phyloP scores from a whole-genome alignment of 1,284 basidiomycete genomes.

The Ustilago trichophora region DNA sequence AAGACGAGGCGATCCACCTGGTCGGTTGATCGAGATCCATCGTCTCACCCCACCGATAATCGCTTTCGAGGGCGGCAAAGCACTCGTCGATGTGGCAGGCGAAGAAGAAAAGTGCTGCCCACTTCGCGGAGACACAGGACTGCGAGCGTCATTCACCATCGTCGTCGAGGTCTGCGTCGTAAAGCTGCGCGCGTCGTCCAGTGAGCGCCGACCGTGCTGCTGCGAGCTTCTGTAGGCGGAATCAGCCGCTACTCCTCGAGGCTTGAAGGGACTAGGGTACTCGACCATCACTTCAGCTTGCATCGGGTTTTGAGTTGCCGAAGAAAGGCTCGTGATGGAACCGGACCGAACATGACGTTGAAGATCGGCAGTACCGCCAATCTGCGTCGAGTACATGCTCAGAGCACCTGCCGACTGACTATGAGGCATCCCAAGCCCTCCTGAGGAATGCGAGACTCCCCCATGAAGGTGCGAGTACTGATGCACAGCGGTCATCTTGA shows the following conservation, averaged over 20 bases:
- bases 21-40: constrained; percentile 56
- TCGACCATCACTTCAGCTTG: constrained; percentile 26
- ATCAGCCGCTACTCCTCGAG: constrained; percentile 14
- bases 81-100: constrained; percentile 4
- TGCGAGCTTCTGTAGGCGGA: constrained; percentile 8
- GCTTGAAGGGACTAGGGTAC: constrained; percentile 48
- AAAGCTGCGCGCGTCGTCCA: constrained; percentile 23
- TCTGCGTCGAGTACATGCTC: constrained; percentile 39
- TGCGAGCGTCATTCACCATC: constrained; percentile 18
- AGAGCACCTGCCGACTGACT: constrained; percentile 28
- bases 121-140: constrained; percentile 20
- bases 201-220: constrained; percentile 12
- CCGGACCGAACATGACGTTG: constrained; percentile 25
- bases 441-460: constrained; percentile 15
- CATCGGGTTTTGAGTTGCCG: constrained; percentile 13
- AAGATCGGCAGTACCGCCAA: constrained; percentile 21
- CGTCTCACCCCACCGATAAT: constrained; percentile 55
- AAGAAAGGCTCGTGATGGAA: constrained; percentile 31
- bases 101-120: constrained; percentile 8
- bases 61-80: constrained; percentile 37
- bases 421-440: constrained; percentile 28
- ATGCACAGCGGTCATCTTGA: constrained; percentile 66
- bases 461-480: constrained; percentile 38
- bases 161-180: constrained; percentile 20
- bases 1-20: constrained; percentile 19